These are phyloP conservation scores for Mrakia blollopis DNA, from an alignment of 768 basidiomycete genomes.

Conservation along the genomic window DNA sequence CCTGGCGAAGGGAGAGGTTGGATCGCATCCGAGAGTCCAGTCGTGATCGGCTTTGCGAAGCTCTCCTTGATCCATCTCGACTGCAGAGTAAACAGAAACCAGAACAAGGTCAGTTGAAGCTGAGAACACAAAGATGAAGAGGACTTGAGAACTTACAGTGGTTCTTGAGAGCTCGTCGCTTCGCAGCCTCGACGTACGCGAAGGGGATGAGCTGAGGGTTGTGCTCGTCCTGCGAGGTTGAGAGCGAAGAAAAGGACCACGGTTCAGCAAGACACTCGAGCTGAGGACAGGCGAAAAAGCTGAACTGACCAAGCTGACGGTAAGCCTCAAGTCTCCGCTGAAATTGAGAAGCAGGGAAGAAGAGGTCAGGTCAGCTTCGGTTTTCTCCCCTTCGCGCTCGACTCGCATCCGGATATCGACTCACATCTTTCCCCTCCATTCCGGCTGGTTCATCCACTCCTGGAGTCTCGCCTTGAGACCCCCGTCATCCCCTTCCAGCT, in stretches of 20 bases:
- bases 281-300: neutral
- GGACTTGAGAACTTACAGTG: neutral
- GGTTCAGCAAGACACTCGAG: neutral
- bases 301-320: conserved; percentile 17
- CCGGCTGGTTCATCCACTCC: conserved; percentile 11
- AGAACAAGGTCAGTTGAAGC: neutral
- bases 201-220: conserved; percentile 29
- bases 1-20: neutral
- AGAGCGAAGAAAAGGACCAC: too few relatives aligned
- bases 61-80: conserved; percentile 27
- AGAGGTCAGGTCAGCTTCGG: neutral
- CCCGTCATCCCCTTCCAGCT: conserved; percentile 10
- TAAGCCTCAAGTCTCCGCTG: conserved; percentile 18
- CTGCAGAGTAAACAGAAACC: neutral
- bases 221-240: conserved; percentile 18
- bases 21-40: conserved; percentile 19
- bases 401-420: neutral
- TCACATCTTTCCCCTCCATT: conserved; percentile 23
- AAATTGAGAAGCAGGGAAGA: neutral
- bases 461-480: neutral
- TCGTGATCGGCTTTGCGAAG: neutral
- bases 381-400: too few relatives aligned
- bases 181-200: conserved; percentile 18
- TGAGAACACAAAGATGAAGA: neutral
- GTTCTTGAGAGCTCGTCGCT: neutral